A percentile compares a stretch with the other conserved stretches of the same genome.
These are phyloP conservation scores for Arthromyces matolae DNA, from an alignment of 768 basidiomycete species.

Conservation along the genomic window DNA sequence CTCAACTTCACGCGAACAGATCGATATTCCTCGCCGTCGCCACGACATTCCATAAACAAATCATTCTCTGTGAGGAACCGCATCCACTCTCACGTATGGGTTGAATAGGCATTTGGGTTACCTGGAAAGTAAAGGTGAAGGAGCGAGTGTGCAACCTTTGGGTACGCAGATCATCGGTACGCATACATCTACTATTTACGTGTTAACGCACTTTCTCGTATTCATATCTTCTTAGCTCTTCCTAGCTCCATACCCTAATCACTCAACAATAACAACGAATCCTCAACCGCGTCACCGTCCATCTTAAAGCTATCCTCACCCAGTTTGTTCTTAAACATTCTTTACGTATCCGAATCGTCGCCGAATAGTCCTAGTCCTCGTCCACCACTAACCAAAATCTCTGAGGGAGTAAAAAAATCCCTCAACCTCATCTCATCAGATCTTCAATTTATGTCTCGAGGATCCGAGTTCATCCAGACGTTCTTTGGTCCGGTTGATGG, in stretches of 20 bases:
- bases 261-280: conserved; percentile 13
- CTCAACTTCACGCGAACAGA: conserved; percentile 30
- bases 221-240: conserved; percentile 38
- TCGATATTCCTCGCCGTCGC: conserved; percentile 43
- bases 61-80: conserved; percentile 17
- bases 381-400: conserved; percentile 11
- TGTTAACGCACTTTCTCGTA: conserved; percentile 44
- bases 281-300: conserved; percentile 44
- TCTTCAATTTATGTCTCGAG: conserved; percentile 30
- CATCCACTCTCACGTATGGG: conserved; percentile 32
- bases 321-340: conserved; percentile 39
- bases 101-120: conserved; percentile 37
- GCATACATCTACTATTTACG: conserved; percentile 37
- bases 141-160: conserved; percentile 53
- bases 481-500: conserved; percentile 35
- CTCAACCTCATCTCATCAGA: conserved; percentile 71
- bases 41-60: conserved; percentile 30
- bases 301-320: conserved; percentile 39
- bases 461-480: conserved; percentile 30
- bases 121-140: conserved; percentile 43
- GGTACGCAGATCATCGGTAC: conserved; percentile 51
- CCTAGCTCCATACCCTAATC: conserved; percentile 8
- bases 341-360: conserved; percentile 57
- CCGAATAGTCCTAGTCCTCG: conserved; percentile 23
- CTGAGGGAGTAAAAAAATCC: conserved; percentile 75